Base-by-base conservation (phyloP, 139 green algal species). In the Micractinium sp. region DNA sequence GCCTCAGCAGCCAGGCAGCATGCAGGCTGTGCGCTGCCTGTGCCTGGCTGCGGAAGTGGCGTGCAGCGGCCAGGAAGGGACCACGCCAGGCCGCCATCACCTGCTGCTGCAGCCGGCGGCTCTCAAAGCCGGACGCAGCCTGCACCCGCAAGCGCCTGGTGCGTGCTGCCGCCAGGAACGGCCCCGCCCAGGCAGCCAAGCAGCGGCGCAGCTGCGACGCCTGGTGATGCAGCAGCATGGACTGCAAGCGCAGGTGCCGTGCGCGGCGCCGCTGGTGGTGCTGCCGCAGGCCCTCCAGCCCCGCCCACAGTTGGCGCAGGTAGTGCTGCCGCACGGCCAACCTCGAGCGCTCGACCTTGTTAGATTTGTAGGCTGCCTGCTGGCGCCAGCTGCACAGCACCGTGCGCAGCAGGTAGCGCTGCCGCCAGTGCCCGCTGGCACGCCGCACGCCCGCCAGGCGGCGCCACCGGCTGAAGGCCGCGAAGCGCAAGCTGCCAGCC, bases 301-400 rank as follows among this genome's bases (percentile, higher is more conserved):
- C 83, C 14, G 73, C 29, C 66, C 39, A 66, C 38, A 87, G 29
- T 27, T 67, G 39, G 13, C 38, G 38, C 36, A 80, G 27, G 67
- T 79, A 79, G 66, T 19, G 29, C 22, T 87, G 67, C 83, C 67
- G 83, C 67, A 87, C 83, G 0, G 83, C 67, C 27, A 81, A 4
- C 23, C 39, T 66, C 38, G 29, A 79, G 13, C 67, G 83, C 63
- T 74, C 67, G 14, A 39, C 67, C 23, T 78, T 61, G 61, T 14
- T 2, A 25, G 83, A 39, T 13, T 78, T 87, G 82, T 15, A 19
- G 16, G 35, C 82, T 4, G 82, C 61, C 27, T 33, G 33, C 36
- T 61, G 61, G 27, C 66, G 63, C 83, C 83, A 87, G 83, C 35
- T 3, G 2, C 9, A 19, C 47, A 87, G 79, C 0, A 35, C 19